Conservation (phyloP, 2,329 filamentous ascomycete species). For the Alternaria rosae region DNA sequence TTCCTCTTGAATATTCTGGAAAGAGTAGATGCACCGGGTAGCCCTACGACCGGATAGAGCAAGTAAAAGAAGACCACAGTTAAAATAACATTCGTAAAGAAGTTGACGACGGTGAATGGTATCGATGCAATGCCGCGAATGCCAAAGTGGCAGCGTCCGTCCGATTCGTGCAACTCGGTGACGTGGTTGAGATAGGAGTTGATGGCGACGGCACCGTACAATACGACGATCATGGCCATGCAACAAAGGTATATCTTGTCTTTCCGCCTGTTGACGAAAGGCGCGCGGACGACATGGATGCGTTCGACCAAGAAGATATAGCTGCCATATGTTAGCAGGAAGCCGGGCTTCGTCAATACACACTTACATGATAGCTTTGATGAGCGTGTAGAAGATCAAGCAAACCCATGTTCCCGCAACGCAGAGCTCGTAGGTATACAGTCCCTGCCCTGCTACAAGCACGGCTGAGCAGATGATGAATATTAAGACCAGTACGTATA, state of each 20-base stretch:
- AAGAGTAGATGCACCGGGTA: not conserved
- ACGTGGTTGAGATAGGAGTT: constrained; percentile 40
- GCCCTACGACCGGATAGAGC: constrained; percentile 32
- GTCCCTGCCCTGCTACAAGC: constrained; percentile 38
- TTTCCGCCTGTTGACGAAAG: constrained; percentile 36
- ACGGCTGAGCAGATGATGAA: constrained; percentile 31
- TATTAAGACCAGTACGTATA: constrained; percentile 26
- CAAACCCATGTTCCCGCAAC: constrained; percentile 47
- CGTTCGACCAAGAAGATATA: constrained; percentile 52
- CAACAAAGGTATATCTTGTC: constrained; percentile 46
- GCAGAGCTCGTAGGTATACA: constrained; percentile 36
- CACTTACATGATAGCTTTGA: constrained; percentile 38
- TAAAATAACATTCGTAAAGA: constrained; percentile 44
- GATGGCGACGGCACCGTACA: constrained; percentile 33
- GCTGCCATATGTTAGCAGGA: constrained; percentile 4
- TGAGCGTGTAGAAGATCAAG: constrained; percentile 46
- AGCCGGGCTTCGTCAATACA: no score
- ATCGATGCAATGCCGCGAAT: constrained; percentile 43
- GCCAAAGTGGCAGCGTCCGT: constrained; percentile 48
- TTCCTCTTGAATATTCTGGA: not conserved
- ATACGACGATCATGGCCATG: constrained; percentile 28
- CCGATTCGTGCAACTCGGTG: constrained; percentile 31
- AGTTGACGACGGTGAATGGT: constrained; percentile 46
- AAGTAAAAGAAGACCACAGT: constrained; percentile 49
- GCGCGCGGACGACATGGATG: constrained; percentile 45